phyloP scores from a whole-genome alignment of 108 stramenopile species.

The Cyclotella cryptica region DNA sequence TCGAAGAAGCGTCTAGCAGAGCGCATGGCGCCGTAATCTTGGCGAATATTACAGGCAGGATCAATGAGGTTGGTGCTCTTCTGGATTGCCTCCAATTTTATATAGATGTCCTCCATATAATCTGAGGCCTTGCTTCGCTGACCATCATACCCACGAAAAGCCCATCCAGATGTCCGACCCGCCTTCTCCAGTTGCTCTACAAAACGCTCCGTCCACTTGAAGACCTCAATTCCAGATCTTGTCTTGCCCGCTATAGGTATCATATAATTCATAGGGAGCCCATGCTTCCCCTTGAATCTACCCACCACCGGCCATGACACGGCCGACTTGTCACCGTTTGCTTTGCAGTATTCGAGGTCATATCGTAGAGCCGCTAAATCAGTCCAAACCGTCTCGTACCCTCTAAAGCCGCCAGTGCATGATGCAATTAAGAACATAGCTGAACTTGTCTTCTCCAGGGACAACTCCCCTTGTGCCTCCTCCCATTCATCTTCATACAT shows the following conservation, averaged over 20 bases:
- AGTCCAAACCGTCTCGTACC: slow-evolving; percentile 6
- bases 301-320: not conserved
- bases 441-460: not conserved
- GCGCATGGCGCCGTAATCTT: not conserved
- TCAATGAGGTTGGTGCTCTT: not conserved
- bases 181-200: not conserved
- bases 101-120: not conserved
- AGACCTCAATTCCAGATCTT: not conserved
- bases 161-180: not conserved
- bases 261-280: not conserved
- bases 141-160: not conserved
- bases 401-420: slow-evolving; percentile 13
- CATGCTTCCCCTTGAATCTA: too few relatives aligned
- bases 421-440: slow-evolving; percentile 9
- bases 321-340: not conserved
- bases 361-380: slow-evolving; percentile 11
- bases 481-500: slow-evolving; percentile 21
- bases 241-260: not conserved
- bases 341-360: slow-evolving; percentile 4
- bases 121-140: not conserved
- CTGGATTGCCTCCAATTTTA: not conserved
- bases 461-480: not conserved
- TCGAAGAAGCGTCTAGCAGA: not conserved
- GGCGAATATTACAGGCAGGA: not conserved
- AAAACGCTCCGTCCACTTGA: not conserved